Evolutionary conservation across 2,329 filamentous ascomycete species (phyloP), one percentile per base, ranked within the genome.

Genomic region (Aspergillus aculeatus): DNA sequence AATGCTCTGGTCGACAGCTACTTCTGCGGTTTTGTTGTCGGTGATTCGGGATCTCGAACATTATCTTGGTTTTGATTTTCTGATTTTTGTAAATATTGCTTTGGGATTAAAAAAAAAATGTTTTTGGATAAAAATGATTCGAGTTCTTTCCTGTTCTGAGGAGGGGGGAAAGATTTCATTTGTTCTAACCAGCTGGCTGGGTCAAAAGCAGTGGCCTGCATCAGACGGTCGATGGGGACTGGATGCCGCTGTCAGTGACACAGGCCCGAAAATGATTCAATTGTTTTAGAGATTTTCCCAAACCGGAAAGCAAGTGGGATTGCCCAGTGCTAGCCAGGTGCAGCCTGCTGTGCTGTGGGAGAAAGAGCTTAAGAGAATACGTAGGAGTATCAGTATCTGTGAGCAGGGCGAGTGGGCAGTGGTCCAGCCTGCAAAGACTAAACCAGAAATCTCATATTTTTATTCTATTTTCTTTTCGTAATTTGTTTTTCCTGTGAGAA

Each of bases 161-260:
- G 23, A 23, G 26, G 26, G 41, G 32, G 26, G 11, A n/a, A 50
- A 41, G n/a, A 29, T 51, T 31, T 58, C 50, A 55, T 49, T 58
- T 58, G 59, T 60, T 60, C 54, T 35, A 41, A 54, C 60, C 50
- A 49, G 41, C 60, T 61, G 53, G 52, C 51, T 61, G 62, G 58
- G 53, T 59, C 59, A 52, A 65, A 59, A 63, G 61, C 63, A 49
- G 69, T 71, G 69, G 71, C 71, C 68, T 72, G 69, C 70, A 72
- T 71, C 62, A 69, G 67, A 66, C 62, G 70, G 66, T 56, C 63
- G 58, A 68, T 64, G 60, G 49, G 60, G 62, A 68, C 64, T 66
- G 66, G 59, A 56, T 60, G 63, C 63, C 61, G 62, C 66, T 68
- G 68, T 68, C 68, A 71, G 66, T 70, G 62, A 69, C 62, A 69